Percentiles rank a stretch among this genome's conserved stretches.
phyloP scores from a whole-genome alignment of 371 early-diverging fungal species.

The Circinella umbellata region DNA sequence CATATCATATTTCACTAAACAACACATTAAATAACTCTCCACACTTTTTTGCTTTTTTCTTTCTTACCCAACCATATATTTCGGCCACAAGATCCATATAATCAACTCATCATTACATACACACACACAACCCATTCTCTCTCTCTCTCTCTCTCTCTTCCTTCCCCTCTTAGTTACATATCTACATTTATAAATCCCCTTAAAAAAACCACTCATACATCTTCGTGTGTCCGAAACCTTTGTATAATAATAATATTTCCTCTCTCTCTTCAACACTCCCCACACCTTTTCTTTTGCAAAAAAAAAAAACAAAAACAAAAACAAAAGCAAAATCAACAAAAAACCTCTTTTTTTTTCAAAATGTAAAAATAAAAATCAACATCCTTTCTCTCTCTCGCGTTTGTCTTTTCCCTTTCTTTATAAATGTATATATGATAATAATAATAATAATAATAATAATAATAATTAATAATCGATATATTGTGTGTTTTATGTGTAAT shows the following conservation, averaged over 20 bases:
- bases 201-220: no score
- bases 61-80: no score
- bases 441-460: background rate
- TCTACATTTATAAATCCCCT: no score
- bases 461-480: background rate
- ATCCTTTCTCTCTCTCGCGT: background rate
- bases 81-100: no score
- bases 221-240: background rate
- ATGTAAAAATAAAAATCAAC: slow-evolving; percentile 16
- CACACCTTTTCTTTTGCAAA: slow-evolving; percentile 11
- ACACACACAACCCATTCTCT: no score
- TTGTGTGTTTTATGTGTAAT: no score
- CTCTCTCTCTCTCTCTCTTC: no score
- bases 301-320: slow-evolving; percentile 6
- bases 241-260: slow-evolving; percentile 1
- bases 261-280: background rate
- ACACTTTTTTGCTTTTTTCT: no score
- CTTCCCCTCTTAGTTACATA: no score
- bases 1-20: no score
- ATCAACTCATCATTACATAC: no score
- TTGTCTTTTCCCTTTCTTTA: background rate
- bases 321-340: background rate
- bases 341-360: background rate
- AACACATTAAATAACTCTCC: no score
- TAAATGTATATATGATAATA: background rate